These are phyloP conservation scores for Aspergillus haitiensis DNA, from an alignment of 495 filamentous ascomycete genomes.

Conservation along the genomic window DNA sequence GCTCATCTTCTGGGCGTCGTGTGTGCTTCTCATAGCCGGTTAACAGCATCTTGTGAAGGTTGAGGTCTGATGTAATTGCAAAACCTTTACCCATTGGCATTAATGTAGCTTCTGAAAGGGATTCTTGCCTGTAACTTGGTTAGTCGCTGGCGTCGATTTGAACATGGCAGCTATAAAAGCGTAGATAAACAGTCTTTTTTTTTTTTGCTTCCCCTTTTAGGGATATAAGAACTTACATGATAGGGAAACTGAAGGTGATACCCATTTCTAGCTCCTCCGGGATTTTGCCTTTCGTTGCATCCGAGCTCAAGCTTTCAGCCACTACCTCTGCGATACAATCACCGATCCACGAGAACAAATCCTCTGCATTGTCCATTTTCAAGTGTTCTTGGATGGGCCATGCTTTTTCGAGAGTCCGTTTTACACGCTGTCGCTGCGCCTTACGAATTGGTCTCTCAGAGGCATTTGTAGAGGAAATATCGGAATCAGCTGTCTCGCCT, in stretches of 20 bases:
- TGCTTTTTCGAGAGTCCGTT: constrained; percentile 62
- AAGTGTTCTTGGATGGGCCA: constrained; percentile 81
- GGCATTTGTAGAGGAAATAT: constrained; percentile 35
- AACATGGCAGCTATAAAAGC: background rate
- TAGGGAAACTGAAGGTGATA: constrained; percentile 85
- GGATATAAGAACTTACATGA: constrained; percentile 57
- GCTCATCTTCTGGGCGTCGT: constrained; percentile 45
- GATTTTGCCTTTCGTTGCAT: constrained; percentile 44
- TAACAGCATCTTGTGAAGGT: constrained; percentile 68
- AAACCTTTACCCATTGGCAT: constrained; percentile 92
- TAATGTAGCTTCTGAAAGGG: constrained; percentile 70
- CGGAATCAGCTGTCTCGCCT: constrained; percentile 45
- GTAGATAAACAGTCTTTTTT: no score
- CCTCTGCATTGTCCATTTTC: constrained; percentile 73
- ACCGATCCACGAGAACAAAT: constrained; percentile 78
- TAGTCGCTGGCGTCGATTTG: constrained; percentile 21
- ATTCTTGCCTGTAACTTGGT: constrained; percentile 59
- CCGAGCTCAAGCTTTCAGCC: constrained; percentile 48
- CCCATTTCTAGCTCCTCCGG: constrained; percentile 67
- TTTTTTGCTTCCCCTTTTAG: no score
- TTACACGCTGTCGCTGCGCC: constrained; percentile 52
- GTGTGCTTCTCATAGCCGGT: constrained; percentile 66
- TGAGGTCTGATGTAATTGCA: constrained; percentile 67
- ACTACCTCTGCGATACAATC: constrained; percentile 74
- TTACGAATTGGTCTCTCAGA: constrained; percentile 46